Base-by-base conservation (phyloP, 2,329 filamentous ascomycete species). In the Purpureocillium takamizusanense region DNA sequence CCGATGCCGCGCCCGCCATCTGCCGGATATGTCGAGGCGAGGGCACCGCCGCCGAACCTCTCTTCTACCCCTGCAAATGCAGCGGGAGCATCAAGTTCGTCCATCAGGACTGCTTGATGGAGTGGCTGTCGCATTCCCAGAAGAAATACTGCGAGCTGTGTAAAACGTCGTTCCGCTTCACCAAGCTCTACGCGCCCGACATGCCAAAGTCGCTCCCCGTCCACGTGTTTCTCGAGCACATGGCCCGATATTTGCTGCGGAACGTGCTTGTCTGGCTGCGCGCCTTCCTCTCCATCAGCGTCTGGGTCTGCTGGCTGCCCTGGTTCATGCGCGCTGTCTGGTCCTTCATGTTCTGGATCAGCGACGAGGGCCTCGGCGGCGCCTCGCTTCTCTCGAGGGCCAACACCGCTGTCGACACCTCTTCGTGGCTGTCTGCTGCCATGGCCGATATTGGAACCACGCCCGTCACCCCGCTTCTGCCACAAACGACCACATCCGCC, bases 61-160 rank as follows among this genome's bases (percentile, higher is more conserved):
- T 98, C 30, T 98, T 95, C 68, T 92, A 94, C 57, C 92, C 92
- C 6, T 98, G 92, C 80, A 95, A 95, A 70, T 98, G 92, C 68
- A 95, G 87, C 56, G 92, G 92, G 41, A 97, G 90, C 65, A 98
- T 98, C 67, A 95, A 95, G 67, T 95, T 84, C 55, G 92, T 98
- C 44, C 92, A 98, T 60, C 92, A 98, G 63, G 86, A 94, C 59
- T 98, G 92, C 60, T 67, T 98, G 62, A 95, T 98, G 83, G 89
- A 97, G 63, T 98, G 92, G 92, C 72, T 98, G 16, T 90, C 88
- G 36, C 94, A 98, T 62, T 97, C 92, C 2, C 89, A 98, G 60
- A 98, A 98, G 76, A 97, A 97, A 62, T 86, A 98, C 69, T 98
- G 94, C 71, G 92, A 98, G 67, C 80, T 98, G 28, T 98, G 92